Evolutionary conservation across 768 basidiomycete genomes (phyloP).

Genomic region (Phlebiopsis flavidoalba): DNA sequence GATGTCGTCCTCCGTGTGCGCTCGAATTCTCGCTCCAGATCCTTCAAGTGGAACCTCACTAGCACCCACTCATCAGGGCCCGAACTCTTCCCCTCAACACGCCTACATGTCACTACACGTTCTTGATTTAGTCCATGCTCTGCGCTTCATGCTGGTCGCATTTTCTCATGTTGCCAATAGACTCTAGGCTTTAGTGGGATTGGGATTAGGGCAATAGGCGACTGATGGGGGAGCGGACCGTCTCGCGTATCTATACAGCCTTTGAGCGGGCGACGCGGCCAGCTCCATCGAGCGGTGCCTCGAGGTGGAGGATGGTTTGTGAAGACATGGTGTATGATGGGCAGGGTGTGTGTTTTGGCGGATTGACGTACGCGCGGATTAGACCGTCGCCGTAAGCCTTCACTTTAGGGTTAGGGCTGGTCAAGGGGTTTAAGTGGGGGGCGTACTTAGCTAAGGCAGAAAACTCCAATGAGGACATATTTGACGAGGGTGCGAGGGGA

Average conservation of each 20-base stretch:
- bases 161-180: slow-evolving; percentile 82
- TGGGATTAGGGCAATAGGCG: background rate
- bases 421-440: background rate
- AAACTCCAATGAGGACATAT: background rate
- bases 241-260: slow-evolving; percentile 73
- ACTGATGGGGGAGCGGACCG: slow-evolving; percentile 32
- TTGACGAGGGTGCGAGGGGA: background rate
- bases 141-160: slow-evolving; percentile 85
- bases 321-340: slow-evolving; percentile 16
- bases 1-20: slow-evolving; percentile 98
- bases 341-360: background rate
- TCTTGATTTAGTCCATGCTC: slow-evolving; percentile 87
- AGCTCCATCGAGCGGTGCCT: slow-evolving; percentile 64
- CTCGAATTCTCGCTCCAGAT: slow-evolving; percentile 82
- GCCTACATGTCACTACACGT: slow-evolving; percentile 47
- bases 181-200: no score
- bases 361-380: background rate
- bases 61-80: slow-evolving; percentile 1
- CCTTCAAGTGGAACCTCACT: slow-evolving; percentile 92
- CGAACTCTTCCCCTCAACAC: no score
- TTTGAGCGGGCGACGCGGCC: slow-evolving; percentile 65
- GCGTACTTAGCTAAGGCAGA: background rate
- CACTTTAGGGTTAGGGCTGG: background rate
- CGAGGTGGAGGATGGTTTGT: slow-evolving; percentile 23
- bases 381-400: slow-evolving; percentile 16